Conservation (phyloP, 1,284 basidiomycete species). For the Pseudozyma sp. region DNA sequence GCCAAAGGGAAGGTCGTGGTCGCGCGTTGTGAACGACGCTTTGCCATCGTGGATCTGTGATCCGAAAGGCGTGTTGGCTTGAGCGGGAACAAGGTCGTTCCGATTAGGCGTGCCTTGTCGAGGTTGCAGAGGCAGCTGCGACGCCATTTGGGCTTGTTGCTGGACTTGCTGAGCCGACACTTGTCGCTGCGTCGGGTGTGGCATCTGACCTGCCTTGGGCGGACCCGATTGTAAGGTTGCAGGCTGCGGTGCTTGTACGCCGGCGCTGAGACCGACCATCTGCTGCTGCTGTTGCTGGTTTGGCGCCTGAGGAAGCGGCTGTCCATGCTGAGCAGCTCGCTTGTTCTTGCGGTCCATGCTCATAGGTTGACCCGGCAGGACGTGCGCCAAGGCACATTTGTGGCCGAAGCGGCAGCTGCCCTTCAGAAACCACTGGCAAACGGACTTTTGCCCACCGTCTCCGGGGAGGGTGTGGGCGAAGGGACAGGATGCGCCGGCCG, state of each 20-base stretch:
- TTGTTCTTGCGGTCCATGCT: slow-evolving; percentile 97
- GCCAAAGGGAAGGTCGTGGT: slow-evolving; percentile 81
- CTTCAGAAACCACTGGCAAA: slow-evolving; percentile 87
- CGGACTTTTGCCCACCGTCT: slow-evolving; percentile 76
- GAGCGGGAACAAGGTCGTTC: slow-evolving; percentile 9
- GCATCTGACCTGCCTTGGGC: slow-evolving; percentile 8
- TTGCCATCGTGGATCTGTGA: slow-evolving; percentile 16
- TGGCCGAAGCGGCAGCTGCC: slow-evolving; percentile 98
- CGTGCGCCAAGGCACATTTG: slow-evolving; percentile 85
- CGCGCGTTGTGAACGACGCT: slow-evolving; percentile 78
- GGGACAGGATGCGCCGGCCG: slow-evolving; percentile 92
- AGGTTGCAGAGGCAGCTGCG: slow-evolving; percentile 9
- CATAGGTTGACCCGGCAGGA: slow-evolving; percentile 87
- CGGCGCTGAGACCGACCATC: neutral
- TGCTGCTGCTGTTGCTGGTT: slow-evolving; percentile 24
- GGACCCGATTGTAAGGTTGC: slow-evolving; percentile 1
- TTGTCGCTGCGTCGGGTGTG: slow-evolving; percentile 8
- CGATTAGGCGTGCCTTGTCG: slow-evolving; percentile 15
- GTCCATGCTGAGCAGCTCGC: slow-evolving; percentile 83
- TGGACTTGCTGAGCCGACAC: slow-evolving; percentile 18
- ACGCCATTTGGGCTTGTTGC: slow-evolving; percentile 12
- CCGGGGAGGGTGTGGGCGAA: slow-evolving; percentile 81
- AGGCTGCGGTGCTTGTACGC: slow-evolving; percentile 7
- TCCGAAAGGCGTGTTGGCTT: slow-evolving; percentile 12
- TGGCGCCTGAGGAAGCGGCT: slow-evolving; percentile 41